Conservation (phyloP, 768 basidiomycete species). For the Russula vinacea region DNA sequence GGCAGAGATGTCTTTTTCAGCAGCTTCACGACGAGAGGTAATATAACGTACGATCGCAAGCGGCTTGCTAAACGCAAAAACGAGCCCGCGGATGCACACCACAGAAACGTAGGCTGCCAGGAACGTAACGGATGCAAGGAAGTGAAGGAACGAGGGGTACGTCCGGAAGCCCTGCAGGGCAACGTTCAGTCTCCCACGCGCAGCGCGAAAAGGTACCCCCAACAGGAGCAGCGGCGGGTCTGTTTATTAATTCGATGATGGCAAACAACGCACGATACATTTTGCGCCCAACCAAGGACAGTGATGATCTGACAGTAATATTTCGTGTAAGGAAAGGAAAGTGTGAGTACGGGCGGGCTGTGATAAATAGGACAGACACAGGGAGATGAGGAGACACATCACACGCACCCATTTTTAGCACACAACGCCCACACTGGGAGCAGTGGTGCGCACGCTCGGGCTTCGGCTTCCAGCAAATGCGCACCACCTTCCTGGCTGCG, state of each 20-base stretch:
- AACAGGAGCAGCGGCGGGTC: neutral
- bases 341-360: neutral
- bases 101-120: slow-evolving; percentile 59
- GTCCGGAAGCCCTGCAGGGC: slow-evolving; percentile 68
- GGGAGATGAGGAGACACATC: no score
- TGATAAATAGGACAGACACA: neutral
- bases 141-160: slow-evolving; percentile 80
- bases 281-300: slow-evolving; percentile 78
- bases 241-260: neutral
- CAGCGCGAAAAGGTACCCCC: neutral
- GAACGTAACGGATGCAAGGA: slow-evolving; percentile 60
- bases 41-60: slow-evolving; percentile 51
- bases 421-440: slow-evolving; percentile 67
- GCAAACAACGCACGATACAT: slow-evolving; percentile 59
- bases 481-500: slow-evolving; percentile 67
- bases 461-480: slow-evolving; percentile 75
- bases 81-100: slow-evolving; percentile 52
- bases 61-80: slow-evolving; percentile 65
- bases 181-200: neutral
- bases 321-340: neutral
- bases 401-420: slow-evolving; percentile 76
- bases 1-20: neutral
- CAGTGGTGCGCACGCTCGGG: slow-evolving; percentile 83
- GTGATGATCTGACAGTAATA: slow-evolving; percentile 65
- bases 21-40: neutral